These are phyloP conservation scores for Talaromyces nanjingensis DNA, from an alignment of 495 filamentous ascomycete species.

Conservation along the genomic window DNA sequence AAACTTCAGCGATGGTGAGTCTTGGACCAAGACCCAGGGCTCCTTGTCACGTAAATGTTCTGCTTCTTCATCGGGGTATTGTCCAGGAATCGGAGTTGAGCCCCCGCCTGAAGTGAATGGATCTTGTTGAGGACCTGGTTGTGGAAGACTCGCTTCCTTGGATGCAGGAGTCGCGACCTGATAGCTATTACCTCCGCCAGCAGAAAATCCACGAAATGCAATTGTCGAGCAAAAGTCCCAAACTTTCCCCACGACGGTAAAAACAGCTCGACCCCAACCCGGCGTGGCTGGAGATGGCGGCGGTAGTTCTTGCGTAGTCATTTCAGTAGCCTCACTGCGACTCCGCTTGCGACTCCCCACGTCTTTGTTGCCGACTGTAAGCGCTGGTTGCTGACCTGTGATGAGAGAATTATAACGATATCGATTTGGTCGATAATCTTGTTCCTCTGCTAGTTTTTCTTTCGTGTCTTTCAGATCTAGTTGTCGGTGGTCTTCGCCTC, in stretches of 20 bases:
- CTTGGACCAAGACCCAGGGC: constrained; percentile 73
- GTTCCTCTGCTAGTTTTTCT: constrained; percentile 32
- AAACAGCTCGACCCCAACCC: constrained; percentile 41
- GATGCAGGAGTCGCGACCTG: constrained; percentile 25
- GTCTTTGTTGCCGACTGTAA: constrained; percentile 15
- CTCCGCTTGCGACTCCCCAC: constrained; percentile 34
- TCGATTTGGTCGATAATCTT: constrained; percentile 41
- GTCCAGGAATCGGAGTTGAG: constrained; percentile 33
- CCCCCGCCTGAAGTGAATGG: background rate
- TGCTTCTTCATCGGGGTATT: constrained; percentile 28
- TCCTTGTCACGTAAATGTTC: constrained; percentile 38
- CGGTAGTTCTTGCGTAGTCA: constrained; percentile 16
- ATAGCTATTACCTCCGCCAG: constrained; percentile 72
- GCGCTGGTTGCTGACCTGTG: constrained; percentile 21
- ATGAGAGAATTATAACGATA: constrained; percentile 34
- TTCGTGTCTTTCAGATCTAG: constrained; percentile 13
- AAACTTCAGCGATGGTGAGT: constrained; percentile 7
- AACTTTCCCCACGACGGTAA: constrained; percentile 65
- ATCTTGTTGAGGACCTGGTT: constrained; percentile 18
- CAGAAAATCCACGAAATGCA: constrained; percentile 76
- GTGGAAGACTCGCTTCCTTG: constrained; percentile 21
- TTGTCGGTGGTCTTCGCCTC: constrained; percentile 45
- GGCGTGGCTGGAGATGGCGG: constrained; percentile 10
- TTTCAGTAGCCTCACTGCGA: constrained; percentile 27
- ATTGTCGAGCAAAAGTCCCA: constrained; percentile 73